These are phyloP conservation scores for Hypoxylon fragiforme DNA, from an alignment of 495 filamentous ascomycete genomes.

Conservation along the genomic window DNA sequence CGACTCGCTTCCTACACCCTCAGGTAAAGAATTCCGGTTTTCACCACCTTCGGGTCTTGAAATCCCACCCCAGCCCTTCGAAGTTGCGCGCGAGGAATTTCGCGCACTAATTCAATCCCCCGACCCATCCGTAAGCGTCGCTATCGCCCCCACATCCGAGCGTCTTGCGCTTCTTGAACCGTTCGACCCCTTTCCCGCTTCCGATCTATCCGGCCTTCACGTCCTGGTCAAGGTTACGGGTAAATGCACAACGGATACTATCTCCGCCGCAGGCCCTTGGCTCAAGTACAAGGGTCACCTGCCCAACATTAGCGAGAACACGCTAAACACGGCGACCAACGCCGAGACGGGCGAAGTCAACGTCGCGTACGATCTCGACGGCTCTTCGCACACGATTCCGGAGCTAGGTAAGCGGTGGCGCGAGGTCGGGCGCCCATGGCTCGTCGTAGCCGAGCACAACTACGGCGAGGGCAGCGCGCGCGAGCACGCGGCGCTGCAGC, in stretches of 20 bases:
- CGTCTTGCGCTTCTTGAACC: constrained; percentile 91
- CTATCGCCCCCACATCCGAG: constrained; percentile 80
- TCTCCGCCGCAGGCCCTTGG: constrained; percentile 96
- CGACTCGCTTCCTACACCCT: constrained; percentile 79
- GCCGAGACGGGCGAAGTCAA: constrained; percentile 91
- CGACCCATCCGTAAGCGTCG: constrained; percentile 64
- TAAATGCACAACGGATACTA: constrained; percentile 98
- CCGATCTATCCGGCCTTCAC: constrained; percentile 70
- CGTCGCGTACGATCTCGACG: constrained; percentile 81
- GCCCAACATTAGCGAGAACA: constrained; percentile 96
- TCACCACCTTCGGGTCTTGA: constrained; percentile 75
- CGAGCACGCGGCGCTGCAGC: constrained; percentile 96
- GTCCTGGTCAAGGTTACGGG: constrained; percentile 95
- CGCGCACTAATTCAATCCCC: constrained; percentile 71
- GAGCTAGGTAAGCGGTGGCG: constrained; percentile 86
- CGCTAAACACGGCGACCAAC: constrained; percentile 90
- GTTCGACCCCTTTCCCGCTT: constrained; percentile 78
- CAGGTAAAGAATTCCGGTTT: constrained; percentile 83
- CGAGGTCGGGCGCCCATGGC: constrained; percentile 69
- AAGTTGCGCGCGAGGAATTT: constrained; percentile 74
- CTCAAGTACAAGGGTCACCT: constrained; percentile 99
- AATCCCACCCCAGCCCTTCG: constrained; percentile 78
- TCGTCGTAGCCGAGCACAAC: constrained; percentile 96
- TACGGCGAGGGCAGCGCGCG: constrained; percentile 95
- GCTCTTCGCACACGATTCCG: constrained; percentile 69